Evolutionary conservation across 176 grass and related monocot genomes (phyloP).

Genomic region (Musa itinerans): DNA sequence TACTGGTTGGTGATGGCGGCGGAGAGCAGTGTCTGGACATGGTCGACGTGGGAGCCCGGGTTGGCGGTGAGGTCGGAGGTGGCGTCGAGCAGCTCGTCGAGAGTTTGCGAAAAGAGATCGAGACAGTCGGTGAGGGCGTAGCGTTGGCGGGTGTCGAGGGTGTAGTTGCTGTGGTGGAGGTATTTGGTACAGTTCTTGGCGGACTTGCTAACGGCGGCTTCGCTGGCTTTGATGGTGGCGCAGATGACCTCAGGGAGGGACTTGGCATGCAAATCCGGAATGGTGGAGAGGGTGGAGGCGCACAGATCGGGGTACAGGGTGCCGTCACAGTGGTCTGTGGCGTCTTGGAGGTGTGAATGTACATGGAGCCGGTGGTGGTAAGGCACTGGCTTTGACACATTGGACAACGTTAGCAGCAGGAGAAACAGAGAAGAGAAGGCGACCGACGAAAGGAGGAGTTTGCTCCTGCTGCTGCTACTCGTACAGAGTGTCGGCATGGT

Average conservation of each 20-base stretch:
- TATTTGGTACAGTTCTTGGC: conserved; percentile 44
- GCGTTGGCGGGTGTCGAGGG: conserved; percentile 25
- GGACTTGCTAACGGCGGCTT: conserved; percentile 25
- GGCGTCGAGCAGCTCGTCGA: conserved; percentile 49
- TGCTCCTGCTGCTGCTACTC: neutral
- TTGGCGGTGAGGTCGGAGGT: conserved; percentile 19
- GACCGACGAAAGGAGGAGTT: neutral
- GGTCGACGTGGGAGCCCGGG: conserved; percentile 6
- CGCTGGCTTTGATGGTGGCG: conserved; percentile 39
- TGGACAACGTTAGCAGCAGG: neutral
- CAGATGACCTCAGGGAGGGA: conserved; percentile 48
- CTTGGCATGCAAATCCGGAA: conserved; percentile 46
- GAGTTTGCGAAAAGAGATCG: conserved; percentile 47
- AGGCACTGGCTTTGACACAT: too few relatives aligned
- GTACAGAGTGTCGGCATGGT: too few relatives aligned
- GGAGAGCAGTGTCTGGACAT: conserved; percentile 60
- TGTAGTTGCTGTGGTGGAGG: conserved; percentile 2
- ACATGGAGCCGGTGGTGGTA: too few relatives aligned
- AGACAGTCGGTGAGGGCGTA: conserved; percentile 59
- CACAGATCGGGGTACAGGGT: conserved; percentile 67
- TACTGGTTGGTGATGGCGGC: conserved; percentile 83
- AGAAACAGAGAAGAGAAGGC: neutral
- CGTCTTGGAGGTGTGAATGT: neutral
- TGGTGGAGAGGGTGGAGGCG: conserved; percentile 46
- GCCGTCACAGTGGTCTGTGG: conserved; percentile 48